Evolutionary conservation across 305 asterid species (phyloP), one percentile per base, ranked within the genome.

Genomic region (Fraxinus ornus): DNA sequence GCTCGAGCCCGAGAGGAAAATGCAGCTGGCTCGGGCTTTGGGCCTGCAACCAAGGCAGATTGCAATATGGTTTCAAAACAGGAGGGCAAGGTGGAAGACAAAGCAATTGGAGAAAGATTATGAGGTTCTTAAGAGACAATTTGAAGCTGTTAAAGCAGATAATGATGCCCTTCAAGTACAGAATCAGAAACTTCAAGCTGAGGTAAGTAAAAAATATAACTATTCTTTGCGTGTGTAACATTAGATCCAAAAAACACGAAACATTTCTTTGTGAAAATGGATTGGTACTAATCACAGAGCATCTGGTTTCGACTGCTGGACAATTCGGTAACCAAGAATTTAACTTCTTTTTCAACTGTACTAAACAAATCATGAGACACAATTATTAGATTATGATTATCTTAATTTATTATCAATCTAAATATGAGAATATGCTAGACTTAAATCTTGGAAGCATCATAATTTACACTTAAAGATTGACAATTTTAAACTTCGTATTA

Each of bases 11-110:
- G 97, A 92, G 55, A 87, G 97, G 36, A 92, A 92, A 87, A 79
- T 90, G 88, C 94, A 91, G 84, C 91, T 92, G 74, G 93, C 94
- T 33, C 87, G 93, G 70, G 91, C 92, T 64, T 86, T 92, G n/a
- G 97, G 97, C 82, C 86, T 92, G 70, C 97, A 91, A 86, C 96
- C 96, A 22, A 85, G 96, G 12, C 96, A 92, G 84, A 81, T 92
- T 3, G 94, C 94, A 1, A 92, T 92, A 26, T 92, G 97, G 97
- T 92, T 92, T 33, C 97, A 92, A 44, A 92, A 92, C 73, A 87
- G 97, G 17, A 86, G 97, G 79, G 97, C 97, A 1, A 82, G 97
- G 2, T 92, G 93, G 94, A 92, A 92, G 82, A 92, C 93, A 0
- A 92, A 92, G 87, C 97, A 92, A 37, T 79, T 92, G 80, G 97